Base-by-base conservation (phyloP, 2,329 filamentous ascomycete genomes). In the Paradendryphiella salina region DNA sequence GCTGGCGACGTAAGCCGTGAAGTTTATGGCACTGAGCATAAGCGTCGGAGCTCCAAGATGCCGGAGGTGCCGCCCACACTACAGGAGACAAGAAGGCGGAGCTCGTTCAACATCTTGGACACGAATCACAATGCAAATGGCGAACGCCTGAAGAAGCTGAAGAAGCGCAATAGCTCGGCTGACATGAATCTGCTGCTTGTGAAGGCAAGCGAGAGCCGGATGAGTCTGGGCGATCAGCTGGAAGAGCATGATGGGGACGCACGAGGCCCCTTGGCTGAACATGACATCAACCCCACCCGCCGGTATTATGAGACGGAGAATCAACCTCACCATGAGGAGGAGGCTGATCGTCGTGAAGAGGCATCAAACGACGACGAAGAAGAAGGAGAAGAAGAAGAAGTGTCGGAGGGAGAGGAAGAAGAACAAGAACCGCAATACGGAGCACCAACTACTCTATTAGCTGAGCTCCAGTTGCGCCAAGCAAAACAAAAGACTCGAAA, bases 381-480 rank as follows among this genome's bases (percentile, higher is more conserved):
- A 0, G 75, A 78, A 20, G 65, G 67, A 14, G 74, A 76, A 0
- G 73, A 76, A 1, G 74, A 77, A 8, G 77, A 78, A 8, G 76
- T 70, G 35, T 65, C 66, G 17, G 73, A 75, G 0, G 73, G 77
- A 5, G 78, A 79, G 5, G 76, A 72, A 40, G 75, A 77, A 5
- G 55, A 62, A 18, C 61, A 66, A 39, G 57, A 64, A 36, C 64
- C 78, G 1, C 87, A 84, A 56, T 80, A 85, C 45, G 90, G 89
- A 0, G 82, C 86, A 3, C 94, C 94, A 0, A 96, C 91, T 1
- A 99, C 94, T 0, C 80, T 99, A 0, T 82, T 99, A 18, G 94
- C 94, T 0, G 94, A 99, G 70, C 79, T 99, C 6, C 90, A 96
- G 69, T 77, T 96, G 57, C 87, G 94, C 42, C 97, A 99, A 70